Conservation (phyloP, 768 basidiomycete species). For the Astraeus odoratus region DNA sequence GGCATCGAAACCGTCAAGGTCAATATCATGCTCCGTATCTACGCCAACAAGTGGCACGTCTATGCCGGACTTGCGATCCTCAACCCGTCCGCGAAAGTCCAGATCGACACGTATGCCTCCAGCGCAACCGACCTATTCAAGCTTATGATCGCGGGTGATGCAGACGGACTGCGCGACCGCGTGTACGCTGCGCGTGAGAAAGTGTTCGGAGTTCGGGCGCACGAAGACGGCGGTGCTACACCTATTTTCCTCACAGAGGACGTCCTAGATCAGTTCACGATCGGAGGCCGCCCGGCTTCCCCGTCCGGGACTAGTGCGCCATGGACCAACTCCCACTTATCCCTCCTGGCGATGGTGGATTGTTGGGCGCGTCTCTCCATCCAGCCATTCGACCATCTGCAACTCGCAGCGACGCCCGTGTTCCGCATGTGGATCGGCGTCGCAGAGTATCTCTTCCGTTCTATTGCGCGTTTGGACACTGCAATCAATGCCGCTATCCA, state of each 20-base stretch:
- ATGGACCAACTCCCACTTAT: conserved; percentile 80
- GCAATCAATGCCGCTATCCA: conserved; percentile 71
- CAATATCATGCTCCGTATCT: conserved; percentile 94
- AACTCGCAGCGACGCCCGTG: conserved; percentile 90
- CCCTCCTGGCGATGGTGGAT: conserved; percentile 96
- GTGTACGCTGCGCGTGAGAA: conserved; percentile 65
- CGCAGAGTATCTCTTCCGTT: conserved; percentile 90
- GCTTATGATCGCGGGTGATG: conserved; percentile 71
- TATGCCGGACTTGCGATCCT: conserved; percentile 98
- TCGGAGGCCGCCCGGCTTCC: conserved; percentile 40
- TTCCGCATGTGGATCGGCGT: conserved; percentile 97
- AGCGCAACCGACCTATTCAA: conserved; percentile 90
- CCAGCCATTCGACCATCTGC: conserved; percentile 85
- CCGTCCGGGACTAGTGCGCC: conserved; percentile 10
- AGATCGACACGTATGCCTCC: conserved; percentile 88
- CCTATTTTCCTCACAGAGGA: conserved; percentile 82
- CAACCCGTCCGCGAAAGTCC: conserved; percentile 81
- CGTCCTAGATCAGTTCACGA: conserved; percentile 83
- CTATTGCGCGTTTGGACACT: conserved; percentile 49
- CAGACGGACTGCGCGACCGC: conserved; percentile 53
- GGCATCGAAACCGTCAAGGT: conserved; percentile 97
- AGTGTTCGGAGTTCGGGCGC: conserved; percentile 58
- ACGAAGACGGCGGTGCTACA: conserved; percentile 22
- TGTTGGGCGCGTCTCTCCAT: conserved; percentile 89
- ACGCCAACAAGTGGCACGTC: conserved; percentile 97